Evolutionary conservation across 306 rosid species (phyloP), one percentile per base, ranked within the genome.

Genomic region (Cotoneaster glaucophyllus): DNA sequence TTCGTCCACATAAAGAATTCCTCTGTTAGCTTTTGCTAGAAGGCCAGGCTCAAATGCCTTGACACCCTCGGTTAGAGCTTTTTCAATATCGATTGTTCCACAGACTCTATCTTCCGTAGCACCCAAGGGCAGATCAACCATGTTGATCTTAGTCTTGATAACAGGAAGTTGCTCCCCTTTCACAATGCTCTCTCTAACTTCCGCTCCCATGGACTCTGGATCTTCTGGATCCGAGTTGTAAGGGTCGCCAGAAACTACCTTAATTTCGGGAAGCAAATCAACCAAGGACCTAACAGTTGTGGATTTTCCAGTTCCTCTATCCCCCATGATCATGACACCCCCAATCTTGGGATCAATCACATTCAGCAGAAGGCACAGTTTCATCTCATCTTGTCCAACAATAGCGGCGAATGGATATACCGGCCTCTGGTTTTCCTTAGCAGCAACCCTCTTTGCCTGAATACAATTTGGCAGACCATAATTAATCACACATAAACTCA

Each of bases 251-350:
- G 88, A 77, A 65, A 94, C 98, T 64, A 86, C 93, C 85, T 74
- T 82, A 73, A 94, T 91, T 78, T 92, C 96, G 1, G 97, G 98
- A 81, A 92, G 98, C 84, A 94, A 86, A 87, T 94, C 98, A 57
- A 89, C 86, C 83, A 94, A 70, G 25, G 98, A 94, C 84, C 98
- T 76, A 44, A 94, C 96, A 9, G 97, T 80, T 28, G 97, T 91
- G 32, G 98, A 94, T 66, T 94, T 94, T 28, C 98, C 96, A 0
- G 98, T 91, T 85, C 98, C 98, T 73, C 98, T 85, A 77, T 91
- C 96, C 53, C 98, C 98, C 98, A 91, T 94, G 81, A 91, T 94
- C 98, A 94, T 94, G 62, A 94, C 97, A 62, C 98, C 98, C 79
- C 98, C 96, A 13, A 91, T 94, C 91, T 87, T 94, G 4, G 97